phyloP scores from a whole-genome alignment of 176 grass and related monocot genomes.

The barley (Hordeum vulgare) region DNA sequence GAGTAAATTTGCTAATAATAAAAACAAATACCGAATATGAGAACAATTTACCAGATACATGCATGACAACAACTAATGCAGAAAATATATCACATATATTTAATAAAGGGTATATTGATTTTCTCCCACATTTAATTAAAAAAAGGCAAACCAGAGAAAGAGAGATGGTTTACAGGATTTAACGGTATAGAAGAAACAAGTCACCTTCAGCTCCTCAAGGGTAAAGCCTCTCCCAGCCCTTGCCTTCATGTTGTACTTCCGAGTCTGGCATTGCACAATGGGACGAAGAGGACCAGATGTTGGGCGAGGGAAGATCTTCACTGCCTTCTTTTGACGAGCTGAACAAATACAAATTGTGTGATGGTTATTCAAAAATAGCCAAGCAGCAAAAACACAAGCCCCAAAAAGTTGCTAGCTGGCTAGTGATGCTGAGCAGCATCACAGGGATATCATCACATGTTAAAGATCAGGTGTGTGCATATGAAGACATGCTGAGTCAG shows the following conservation, averaged over 20 bases:
- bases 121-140: not conserved
- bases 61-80: not conserved
- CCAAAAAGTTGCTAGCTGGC: not conserved
- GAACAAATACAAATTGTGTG: not conserved
- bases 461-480: not conserved
- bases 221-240: slow-evolving; percentile 78
- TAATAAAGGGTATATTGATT: not conserved
- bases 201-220: slow-evolving; percentile 91
- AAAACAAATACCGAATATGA: not conserved
- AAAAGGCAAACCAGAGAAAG: not conserved
- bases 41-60: not conserved
- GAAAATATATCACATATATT: not conserved
- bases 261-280: slow-evolving; percentile 77
- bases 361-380: not conserved
- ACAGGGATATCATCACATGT: not conserved
- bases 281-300: slow-evolving; percentile 69
- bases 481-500: not conserved
- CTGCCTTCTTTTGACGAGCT: slow-evolving; percentile 95
- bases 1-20: not conserved
- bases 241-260: slow-evolving; percentile 97
- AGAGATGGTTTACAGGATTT: not conserved
- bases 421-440: not conserved
- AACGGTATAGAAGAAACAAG: not conserved
- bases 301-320: slow-evolving; percentile 89
- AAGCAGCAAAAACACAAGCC: not conserved